Evolutionary conservation across 306 rosid genomes (phyloP).

Genomic region (Prunus davidiana): DNA sequence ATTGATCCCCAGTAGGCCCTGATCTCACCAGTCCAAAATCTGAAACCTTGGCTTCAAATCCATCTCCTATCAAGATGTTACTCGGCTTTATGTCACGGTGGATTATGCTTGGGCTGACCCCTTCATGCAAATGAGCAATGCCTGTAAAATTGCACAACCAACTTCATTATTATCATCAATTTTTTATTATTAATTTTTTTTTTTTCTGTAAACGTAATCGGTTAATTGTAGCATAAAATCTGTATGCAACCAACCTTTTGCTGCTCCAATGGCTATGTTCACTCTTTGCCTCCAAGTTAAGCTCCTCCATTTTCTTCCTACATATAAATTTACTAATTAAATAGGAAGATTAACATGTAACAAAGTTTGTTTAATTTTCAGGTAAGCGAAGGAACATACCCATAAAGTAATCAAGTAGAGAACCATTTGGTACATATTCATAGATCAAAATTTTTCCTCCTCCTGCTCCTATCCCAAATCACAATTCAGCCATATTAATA

Average conservation of each 20-base stretch:
- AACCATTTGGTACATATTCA: conserved; percentile 78
- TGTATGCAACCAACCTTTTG: conserved; percentile 43
- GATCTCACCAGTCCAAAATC: conserved; percentile 79
- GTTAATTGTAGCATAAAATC: too few relatives aligned
- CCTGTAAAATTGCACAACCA: conserved; percentile 35
- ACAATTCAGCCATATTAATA: conserved; percentile 13
- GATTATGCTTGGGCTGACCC: conserved; percentile 59
- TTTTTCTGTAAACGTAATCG: too few relatives aligned
- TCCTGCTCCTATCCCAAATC: conserved; percentile 33
- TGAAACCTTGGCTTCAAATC: conserved; percentile 73
- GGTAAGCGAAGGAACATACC: conserved; percentile 35
- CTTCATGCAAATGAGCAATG: conserved; percentile 76
- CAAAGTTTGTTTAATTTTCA: not conserved
- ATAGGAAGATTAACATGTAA: not conserved
- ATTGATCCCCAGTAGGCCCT: conserved; percentile 69
- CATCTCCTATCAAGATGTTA: conserved; percentile 75
- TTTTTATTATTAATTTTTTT: not conserved
- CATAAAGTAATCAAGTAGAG: conserved; percentile 67
- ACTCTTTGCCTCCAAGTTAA: conserved; percentile 81
- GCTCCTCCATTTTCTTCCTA: conserved; percentile 54
- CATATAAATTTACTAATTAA: not conserved
- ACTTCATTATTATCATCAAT: not conserved
- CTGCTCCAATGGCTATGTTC: conserved; percentile 78
- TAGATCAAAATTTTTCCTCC: conserved; percentile 62
- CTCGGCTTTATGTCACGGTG: conserved; percentile 84